phyloP scores from a whole-genome alignment of 2,329 filamentous ascomycete genomes.

The Xylariaceae sp. region DNA sequence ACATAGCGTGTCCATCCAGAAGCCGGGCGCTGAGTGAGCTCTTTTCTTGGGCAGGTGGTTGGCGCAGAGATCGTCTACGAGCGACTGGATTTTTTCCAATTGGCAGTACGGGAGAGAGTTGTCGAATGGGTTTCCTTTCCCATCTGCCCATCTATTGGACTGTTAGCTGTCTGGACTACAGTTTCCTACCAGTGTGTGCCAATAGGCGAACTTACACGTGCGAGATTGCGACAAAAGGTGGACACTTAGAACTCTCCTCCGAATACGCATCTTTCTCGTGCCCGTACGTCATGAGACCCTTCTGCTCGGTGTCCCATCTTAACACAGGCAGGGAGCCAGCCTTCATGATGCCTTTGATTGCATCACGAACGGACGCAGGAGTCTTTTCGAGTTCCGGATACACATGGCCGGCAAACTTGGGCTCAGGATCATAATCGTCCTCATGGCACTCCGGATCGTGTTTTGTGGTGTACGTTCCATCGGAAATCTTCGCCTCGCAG shows the following conservation, averaged over 20 bases:
- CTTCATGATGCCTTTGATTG: slow-evolving; percentile 3
- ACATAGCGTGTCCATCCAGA: slow-evolving; percentile 3
- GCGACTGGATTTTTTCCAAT: background rate
- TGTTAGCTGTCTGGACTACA: background rate
- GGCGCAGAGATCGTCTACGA: slow-evolving; percentile 1
- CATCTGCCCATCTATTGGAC: background rate
- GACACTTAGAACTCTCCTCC: slow-evolving; percentile 1
- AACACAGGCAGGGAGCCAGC: background rate
- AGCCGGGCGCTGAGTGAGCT: background rate
- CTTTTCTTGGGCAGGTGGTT: background rate
- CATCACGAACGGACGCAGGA: background rate
- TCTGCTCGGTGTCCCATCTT: slow-evolving; percentile 1
- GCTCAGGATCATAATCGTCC: slow-evolving; percentile 2
- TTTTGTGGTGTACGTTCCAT: background rate
- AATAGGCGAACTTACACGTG: background rate
- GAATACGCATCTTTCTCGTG: slow-evolving; percentile 3
- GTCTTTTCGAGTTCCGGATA: background rate
- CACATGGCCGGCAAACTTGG: background rate
- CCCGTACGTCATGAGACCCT: background rate
- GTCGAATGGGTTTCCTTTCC: background rate
- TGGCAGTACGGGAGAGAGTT: background rate
- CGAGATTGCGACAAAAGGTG: slow-evolving; percentile 1
- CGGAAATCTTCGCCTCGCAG: slow-evolving; percentile 3
- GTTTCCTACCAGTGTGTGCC: background rate
- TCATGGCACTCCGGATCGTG: background rate